Base-by-base conservation (phyloP, 2,329 filamentous ascomycete genomes). In the Fusarium dlaminii region DNA sequence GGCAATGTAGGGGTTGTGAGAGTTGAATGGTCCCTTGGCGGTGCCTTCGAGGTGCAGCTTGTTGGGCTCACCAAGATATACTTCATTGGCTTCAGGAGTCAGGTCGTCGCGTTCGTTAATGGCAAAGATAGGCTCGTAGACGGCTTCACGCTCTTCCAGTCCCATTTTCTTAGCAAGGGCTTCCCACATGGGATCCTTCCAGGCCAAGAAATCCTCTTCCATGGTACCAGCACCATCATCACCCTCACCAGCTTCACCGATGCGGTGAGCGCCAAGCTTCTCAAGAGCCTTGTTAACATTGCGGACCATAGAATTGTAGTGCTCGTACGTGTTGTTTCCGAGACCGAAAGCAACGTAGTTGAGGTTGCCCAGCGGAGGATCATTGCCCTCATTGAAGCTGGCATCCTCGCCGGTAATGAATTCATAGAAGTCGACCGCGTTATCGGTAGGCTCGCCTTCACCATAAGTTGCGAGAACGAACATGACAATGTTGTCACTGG, bases 131-230 rank as follows among this genome's bases (percentile, higher is more conserved):
- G 96, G 94, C 82, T 99, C 97, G 82, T 98, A 99, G 68, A 97
- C 91, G 70, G 95, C 94, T 82, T 99, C 97, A 68, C 96, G 95
- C 85, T 99, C 96, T 84, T 98, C 93, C 63, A 99, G 86, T 61
- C 90, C 90, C 92, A 99, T 94, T 80, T 94, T 91, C 75, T 94
- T 90, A 30, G 93, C 88, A 60, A 99, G 87, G 68, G 93, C 93
- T 78, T 89, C 87, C 96, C 97, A 99, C 96, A 99, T 99, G 71
- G 95, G 95, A 80, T 99, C 96, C 86, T 99, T 99, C 96, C 96
- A 99, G 75, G 96, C 94, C 79, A 99, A 86, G 83, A 98, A 99
- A 80, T 99, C 97, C 85, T 99, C 97, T 85, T 99, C 96, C 97
- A 99, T 99, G 65, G 96, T 99, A 70, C 97, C 96, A 75, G 96